A percentile compares a stretch with the other conserved stretches of the same genome.
phyloP scores from a whole-genome alignment of 805 yeast genomes.

The Kazachstania psychrophila region DNA sequence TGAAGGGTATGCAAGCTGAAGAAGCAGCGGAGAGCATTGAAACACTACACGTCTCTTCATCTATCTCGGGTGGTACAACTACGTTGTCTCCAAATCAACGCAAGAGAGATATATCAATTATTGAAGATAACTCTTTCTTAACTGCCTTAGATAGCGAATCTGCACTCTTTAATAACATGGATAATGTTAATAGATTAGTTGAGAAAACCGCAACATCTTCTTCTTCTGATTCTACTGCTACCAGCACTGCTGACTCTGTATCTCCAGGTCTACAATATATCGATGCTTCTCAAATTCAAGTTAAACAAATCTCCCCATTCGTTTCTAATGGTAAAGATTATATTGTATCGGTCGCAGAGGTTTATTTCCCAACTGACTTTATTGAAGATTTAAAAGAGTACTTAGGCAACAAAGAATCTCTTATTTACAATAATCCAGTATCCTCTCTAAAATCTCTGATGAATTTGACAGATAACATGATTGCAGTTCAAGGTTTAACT shows the following conservation, averaged over 20 bases:
- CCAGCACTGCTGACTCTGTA: neutral
- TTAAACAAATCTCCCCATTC: constrained; percentile 8
- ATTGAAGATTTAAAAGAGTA: constrained; percentile 41
- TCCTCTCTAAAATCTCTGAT: constrained; percentile 50
- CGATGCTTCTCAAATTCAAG: constrained; percentile 1
- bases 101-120: neutral
- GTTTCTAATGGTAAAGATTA: constrained; percentile 37
- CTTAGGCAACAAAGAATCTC: constrained; percentile 45
- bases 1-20: neutral
- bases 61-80: constrained; percentile 1
- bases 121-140: neutral
- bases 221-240: neutral
- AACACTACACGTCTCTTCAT: neutral
- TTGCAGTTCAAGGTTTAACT: constrained; percentile 23
- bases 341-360: constrained; percentile 80
- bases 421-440: constrained; percentile 51
- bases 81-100: neutral
- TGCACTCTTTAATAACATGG: neutral
- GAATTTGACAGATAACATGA: constrained; percentile 50
- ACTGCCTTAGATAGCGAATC: neutral
- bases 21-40: neutral
- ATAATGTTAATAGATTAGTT: neutral
- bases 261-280: too few species aligned
- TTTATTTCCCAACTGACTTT: constrained; percentile 58
- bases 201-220: neutral